Evolutionary conservation across 805 yeast species (phyloP), one percentile per base, ranked within the genome.

Genomic region (Lipomyces chichibuensis): DNA sequence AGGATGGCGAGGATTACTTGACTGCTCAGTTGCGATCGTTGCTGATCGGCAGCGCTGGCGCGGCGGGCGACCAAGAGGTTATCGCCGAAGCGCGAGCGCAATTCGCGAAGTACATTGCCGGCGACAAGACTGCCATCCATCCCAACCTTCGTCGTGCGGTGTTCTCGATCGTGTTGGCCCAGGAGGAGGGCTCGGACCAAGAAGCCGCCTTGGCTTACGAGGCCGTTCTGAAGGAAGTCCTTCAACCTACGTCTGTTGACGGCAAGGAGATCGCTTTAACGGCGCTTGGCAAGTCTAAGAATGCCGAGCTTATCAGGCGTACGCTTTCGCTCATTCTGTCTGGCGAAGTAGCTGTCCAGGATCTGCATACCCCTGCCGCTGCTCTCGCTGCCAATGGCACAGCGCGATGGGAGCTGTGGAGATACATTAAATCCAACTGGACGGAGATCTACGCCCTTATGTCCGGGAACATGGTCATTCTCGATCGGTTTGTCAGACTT

Each of bases 1-100:
- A 29, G 37, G 74, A 79, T 9, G 83, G 80, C n/a, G 71, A 80
- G 33, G 93, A 89, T 73, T 88, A 83, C 76, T 83, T 87, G 62
- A 83, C 82, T 8, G 87, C 84, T 75, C 86, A 87, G 77, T 82
- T 90, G 77, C 88, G 89, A 75, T 80, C 88, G 14, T 79, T 84
- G 43, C 78, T 89, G 72, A 87, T 87, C 67, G 81, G 84, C 27
- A 77, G 87, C 57, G 92, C 93, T 52, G 86, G 84, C 55, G 77
- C 79, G 59, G 80, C 87, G 32, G 84, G 82, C 65, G 85, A 85
- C 72, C 75, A 79, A 62, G 78, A 77, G 20, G 86, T 84, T 62
- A 75, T 81, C 35, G 83, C 79, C 52, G 78, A 80, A 62, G 84
- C 82, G 60, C 84, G 86, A 46, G 61, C 67, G 43, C 72, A 67